A percentile compares a stretch with the other conserved stretches of the same genome.
Conservation (phyloP, 2,329 filamentous ascomycete species). For the Chaetomiaceae sp. region DNA sequence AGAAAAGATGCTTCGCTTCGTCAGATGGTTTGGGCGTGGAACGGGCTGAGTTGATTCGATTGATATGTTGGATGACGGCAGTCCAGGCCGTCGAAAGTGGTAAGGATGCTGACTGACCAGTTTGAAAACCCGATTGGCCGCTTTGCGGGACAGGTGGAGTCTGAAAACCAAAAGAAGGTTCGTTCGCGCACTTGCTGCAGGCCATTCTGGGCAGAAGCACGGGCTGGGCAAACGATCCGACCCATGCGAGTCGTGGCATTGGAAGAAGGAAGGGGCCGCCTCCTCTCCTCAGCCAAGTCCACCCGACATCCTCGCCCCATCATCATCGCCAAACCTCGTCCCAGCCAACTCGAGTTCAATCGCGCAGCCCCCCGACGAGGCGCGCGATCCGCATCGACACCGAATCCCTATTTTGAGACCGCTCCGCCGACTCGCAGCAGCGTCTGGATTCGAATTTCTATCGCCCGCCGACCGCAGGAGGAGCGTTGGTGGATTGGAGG, state of each 20-base stretch:
- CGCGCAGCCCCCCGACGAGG: conserved; percentile 23
- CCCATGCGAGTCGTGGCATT: not conserved
- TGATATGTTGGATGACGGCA: too few relatives aligned
- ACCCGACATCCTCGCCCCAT: conserved; percentile 15
- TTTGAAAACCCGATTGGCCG: conserved; percentile 19
- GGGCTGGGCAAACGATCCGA: not conserved
- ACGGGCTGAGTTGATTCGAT: too few relatives aligned
- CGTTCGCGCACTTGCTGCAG: conserved; percentile 20
- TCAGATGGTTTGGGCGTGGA: too few relatives aligned
- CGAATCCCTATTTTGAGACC: conserved; percentile 13
- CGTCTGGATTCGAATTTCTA: conserved; percentile 13
- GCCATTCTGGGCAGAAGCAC: not conserved
- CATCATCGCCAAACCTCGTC: conserved; percentile 24
- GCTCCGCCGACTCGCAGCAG: not conserved
- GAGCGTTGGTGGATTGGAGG: conserved; percentile 24
- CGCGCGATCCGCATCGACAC: conserved; percentile 19
- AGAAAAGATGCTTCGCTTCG: too few relatives aligned
- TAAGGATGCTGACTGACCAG: not conserved
- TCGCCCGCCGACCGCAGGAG: conserved; percentile 21
- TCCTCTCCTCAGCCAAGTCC: conserved; percentile 20
- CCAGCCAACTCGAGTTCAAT: conserved; percentile 21
- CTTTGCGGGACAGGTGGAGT: not conserved
- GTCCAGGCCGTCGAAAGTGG: not conserved
- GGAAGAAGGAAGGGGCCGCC: conserved; percentile 16
- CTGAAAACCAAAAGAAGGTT: not conserved